These are phyloP conservation scores for Quercus mongolica DNA, from an alignment of 306 rosid species.

Conservation along the genomic window DNA sequence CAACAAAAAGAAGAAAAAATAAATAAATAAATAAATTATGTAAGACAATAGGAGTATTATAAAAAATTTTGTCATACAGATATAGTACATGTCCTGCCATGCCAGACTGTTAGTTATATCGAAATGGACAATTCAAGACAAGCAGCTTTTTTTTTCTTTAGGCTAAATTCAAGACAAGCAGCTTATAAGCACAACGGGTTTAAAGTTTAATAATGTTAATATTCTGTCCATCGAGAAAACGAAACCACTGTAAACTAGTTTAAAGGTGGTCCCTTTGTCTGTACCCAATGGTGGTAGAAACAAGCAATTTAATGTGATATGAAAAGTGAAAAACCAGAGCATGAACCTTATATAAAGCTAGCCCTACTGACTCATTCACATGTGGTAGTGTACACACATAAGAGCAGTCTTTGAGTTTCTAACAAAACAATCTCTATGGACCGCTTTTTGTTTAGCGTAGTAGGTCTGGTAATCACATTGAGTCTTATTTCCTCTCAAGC, in stretches of 20 bases:
- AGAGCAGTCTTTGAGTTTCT: too few relatives aligned
- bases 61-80: too few relatives aligned
- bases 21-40: too few relatives aligned
- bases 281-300: neutral
- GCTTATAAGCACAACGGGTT: neutral
- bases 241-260: neutral
- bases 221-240: too few relatives aligned
- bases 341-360: slow-evolving; percentile 19
- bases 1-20: too few relatives aligned
- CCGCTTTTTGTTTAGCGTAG: slow-evolving; percentile 4
- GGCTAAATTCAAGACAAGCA: neutral
- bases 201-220: neutral
- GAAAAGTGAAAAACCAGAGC: neutral
- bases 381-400: neutral
- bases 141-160: neutral
- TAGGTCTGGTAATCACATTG: slow-evolving; percentile 17
- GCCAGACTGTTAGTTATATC: too few relatives aligned
- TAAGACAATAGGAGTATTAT: too few relatives aligned
- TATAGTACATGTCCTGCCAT: too few relatives aligned
- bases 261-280: neutral
- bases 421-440: slow-evolving; percentile 31
- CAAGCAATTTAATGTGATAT: slow-evolving; percentile 17
- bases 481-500: slow-evolving; percentile 21
- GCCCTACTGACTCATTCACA: neutral
- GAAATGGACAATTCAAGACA: too few relatives aligned